Base-by-base conservation (phyloP, 2,329 filamentous ascomycete genomes). In the Pseudocercospora vitis region DNA sequence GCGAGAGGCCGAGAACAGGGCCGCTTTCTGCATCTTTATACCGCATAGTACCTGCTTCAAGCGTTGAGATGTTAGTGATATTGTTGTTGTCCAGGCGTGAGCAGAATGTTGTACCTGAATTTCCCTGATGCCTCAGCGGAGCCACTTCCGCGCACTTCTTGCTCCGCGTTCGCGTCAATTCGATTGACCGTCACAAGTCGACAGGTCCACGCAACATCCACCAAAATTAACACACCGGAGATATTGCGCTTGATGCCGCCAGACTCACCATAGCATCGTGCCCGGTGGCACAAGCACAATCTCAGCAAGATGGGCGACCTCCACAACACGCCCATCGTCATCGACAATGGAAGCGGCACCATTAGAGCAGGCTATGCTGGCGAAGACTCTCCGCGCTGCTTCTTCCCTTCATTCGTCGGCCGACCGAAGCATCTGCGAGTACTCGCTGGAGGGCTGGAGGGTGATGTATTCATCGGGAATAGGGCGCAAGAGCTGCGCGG, bases 341-440 rank as follows among this genome's bases (percentile, higher is more conserved):
- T 99, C 68, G 94, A 99, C 82, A 99, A 99, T 77, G 94, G 94
- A 68, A 96, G 91, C 63, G 94, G 94, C 62, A 99, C 94, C 3
- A 97, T 99, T 71, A 85, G 95, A 71, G 94, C 94, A 50, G 94
- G 94, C 18, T 99, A 97, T 71, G 94, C 94, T 29, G 94, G 94
- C 63, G 91, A 96, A 67, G 94, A 99, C 71, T 79, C 92, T 46
- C 94, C 94, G 16, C 96, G 96, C 78, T 96, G 90, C 78, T 95
- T 88, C 77, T 99, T 99, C 70, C 94, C 94, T 3, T 97, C 94
- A 14, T 97, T 92, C 72, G 94, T 99, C 59, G 94, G 94, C 49
- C 85, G 94, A 63, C 94, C 94, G 56, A 99, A 99, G 75, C 94
- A 99, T 74, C 79, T 91, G 58, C 85, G 94, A 63, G 94, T 96